phyloP scores from a whole-genome alignment of 805 yeast genomes.

The Ogataea kodamae region DNA sequence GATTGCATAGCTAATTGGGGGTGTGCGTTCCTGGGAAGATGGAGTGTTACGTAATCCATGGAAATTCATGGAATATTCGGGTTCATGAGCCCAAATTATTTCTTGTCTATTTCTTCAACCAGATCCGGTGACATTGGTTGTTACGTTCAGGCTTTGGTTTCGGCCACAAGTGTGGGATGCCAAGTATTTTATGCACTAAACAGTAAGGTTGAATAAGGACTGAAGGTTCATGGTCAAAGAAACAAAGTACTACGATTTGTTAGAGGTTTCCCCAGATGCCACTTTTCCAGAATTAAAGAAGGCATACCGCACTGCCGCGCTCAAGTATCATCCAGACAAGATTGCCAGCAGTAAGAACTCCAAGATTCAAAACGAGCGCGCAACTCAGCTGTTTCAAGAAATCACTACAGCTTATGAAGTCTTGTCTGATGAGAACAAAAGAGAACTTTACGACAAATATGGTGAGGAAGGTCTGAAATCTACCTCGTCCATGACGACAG shows the following conservation, averaged over 20 bases:
- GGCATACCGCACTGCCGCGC: conserved; percentile 81
- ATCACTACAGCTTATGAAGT: conserved; percentile 95
- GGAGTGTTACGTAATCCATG: conserved; percentile 1
- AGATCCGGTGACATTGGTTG: conserved; percentile 3
- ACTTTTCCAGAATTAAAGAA: conserved; percentile 66
- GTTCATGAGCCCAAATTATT: conserved; percentile 1
- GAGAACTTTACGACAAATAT: conserved; percentile 82
- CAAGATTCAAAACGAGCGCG: conserved; percentile 40
- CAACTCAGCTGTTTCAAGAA: conserved; percentile 95
- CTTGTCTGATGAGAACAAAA: conserved; percentile 72
- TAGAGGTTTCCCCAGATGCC: conserved; percentile 65
- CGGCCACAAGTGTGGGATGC: conserved; percentile 2
- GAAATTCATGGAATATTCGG: conserved; percentile 2
- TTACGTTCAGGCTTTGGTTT: conserved; percentile 2
- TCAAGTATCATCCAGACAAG: conserved; percentile 88
- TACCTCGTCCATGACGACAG: not conserved
- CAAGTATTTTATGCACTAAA: too few species aligned
- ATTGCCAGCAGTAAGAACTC: conserved; percentile 81
- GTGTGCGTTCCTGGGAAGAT: too few species aligned
- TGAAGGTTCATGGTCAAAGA: conserved; percentile 60
- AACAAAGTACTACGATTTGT: conserved; percentile 65
- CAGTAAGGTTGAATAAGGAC: not conserved
- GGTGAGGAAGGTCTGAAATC: conserved; percentile 64
- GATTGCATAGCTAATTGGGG: too few species aligned
- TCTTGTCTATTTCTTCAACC: conserved; percentile 5